Evolutionary conservation across 2,329 filamentous ascomycete species (phyloP), one percentile per base, ranked within the genome.

Genomic region (Aspergillus carbonarius): DNA sequence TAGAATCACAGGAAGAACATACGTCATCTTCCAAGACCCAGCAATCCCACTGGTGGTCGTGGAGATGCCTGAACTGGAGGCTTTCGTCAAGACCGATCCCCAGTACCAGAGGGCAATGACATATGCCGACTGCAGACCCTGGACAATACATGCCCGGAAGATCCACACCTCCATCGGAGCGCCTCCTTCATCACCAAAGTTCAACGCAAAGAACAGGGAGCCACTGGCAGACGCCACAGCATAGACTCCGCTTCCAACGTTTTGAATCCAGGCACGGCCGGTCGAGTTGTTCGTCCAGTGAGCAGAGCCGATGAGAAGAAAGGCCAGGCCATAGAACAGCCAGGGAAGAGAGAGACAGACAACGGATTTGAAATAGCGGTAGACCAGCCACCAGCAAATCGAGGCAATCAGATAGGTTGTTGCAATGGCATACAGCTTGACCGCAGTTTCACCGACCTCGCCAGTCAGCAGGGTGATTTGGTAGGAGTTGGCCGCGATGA

Each of bases 21-120:
- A 49, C 68, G 74, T 79, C 62, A 79, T 75, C 50, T 71, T 70
- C 70, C 78, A 80, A 5, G 72, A 74, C 48, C 75, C 74, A 9
- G 73, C 74, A 48, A 78, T 70, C 27, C 54, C 61, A 1, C 72
- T 63, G 55, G 74, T 69, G 30, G 67, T 61, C 55, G 70, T 67
- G 1, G 74, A 67, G 49, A 76, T 68, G 12, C 79, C 81, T n/a
- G 72, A 74, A 20, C 75, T 69, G 8, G 75, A 78, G 2, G 75
- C 68, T 54, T 74, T 75, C 9, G 80, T 79, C 50, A 86, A 74
- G 59, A 80, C 76, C 7, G 80, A 79, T 30, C 86, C 86, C 86
- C 86, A 88, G 68, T 83, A 87, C 85, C 85, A 89, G 13, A 89
- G 78, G 12, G 79, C 82, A n/a, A 85, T 81, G 52, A 87, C 80